Percentiles rank a stretch among this genome's conserved stretches.
These are phyloP conservation scores for Boletus patriciae DNA, from an alignment of 768 basidiomycete genomes.

Conservation along the genomic window DNA sequence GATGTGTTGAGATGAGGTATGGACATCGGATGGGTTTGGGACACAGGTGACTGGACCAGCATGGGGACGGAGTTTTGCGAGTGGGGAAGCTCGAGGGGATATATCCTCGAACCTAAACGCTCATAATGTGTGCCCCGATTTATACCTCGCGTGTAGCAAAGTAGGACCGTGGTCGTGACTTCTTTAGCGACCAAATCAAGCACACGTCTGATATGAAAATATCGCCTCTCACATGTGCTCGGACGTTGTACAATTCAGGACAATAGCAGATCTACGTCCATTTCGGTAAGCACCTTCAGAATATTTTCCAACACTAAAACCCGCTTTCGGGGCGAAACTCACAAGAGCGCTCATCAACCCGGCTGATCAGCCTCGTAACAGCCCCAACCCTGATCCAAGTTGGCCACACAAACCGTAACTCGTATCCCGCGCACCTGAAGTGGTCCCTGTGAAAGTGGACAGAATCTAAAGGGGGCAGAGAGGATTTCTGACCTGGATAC, in stretches of 20 bases:
- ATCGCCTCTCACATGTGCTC: conserved; percentile 33
- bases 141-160: conserved; percentile 33
- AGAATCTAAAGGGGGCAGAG: conserved; percentile 2
- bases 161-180: conserved; percentile 25
- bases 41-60: conserved; percentile 14
- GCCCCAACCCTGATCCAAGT: conserved; percentile 19
- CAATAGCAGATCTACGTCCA: conserved; percentile 28
- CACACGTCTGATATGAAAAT: conserved; percentile 34
- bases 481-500: conserved; percentile 20
- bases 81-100: conserved; percentile 19
- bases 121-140: conserved; percentile 27
- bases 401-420: conserved; percentile 5
- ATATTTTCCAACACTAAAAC: conserved; percentile 19
- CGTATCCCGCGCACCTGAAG: conserved; percentile 16
- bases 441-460: conserved; percentile 16
- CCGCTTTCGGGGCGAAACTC: conserved; percentile 21
- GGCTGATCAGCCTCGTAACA: conserved; percentile 20
- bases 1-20: conserved; percentile 60
- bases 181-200: conserved; percentile 37
- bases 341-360: conserved; percentile 13
- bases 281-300: conserved; percentile 21
- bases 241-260: conserved; percentile 28
- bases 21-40: conserved; percentile 37
- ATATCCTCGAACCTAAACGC: conserved; percentile 20
- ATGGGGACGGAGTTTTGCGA: conserved; percentile 9